phyloP scores from a whole-genome alignment of 192 early-diverging fungal genomes.

The Allomyces macrogynus region DNA sequence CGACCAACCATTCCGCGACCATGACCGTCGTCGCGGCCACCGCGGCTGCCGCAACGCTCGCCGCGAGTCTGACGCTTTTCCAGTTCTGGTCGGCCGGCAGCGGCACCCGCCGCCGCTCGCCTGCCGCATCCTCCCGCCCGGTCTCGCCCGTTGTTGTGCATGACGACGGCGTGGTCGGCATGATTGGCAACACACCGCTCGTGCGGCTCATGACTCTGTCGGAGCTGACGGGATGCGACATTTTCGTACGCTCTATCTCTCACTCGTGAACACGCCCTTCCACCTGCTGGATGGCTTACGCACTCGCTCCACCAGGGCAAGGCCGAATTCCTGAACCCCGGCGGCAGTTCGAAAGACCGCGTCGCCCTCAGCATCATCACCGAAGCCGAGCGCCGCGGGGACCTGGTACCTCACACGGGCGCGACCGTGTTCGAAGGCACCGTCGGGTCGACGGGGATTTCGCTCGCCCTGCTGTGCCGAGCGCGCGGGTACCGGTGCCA shows the following conservation, averaged over 20 bases:
- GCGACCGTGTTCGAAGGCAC: conserved; percentile 86
- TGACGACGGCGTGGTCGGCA: conserved; percentile 45
- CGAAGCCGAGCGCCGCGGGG: conserved; percentile 45
- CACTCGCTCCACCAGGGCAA: conserved; percentile 9
- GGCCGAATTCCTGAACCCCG: conserved; percentile 73
- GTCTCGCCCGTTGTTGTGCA: too few relatives aligned
- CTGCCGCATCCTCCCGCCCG: too few relatives aligned
- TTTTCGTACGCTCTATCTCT: conserved; percentile 19
- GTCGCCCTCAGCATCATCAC: conserved; percentile 72
- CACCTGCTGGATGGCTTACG: neutral
- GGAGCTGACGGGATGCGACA: conserved; percentile 69
- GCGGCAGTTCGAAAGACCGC: conserved; percentile 83
- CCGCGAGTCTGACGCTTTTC: too few relatives aligned
- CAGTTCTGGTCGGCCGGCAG: too few relatives aligned
- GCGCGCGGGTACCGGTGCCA: conserved; percentile 81
- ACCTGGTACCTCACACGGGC: conserved; percentile 48
- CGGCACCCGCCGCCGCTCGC: too few relatives aligned
- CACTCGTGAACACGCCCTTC: too few relatives aligned
- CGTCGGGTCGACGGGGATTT: conserved; percentile 87
- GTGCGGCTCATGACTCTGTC: conserved; percentile 67
- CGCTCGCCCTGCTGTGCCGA: conserved; percentile 70
- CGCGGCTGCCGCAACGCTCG: too few relatives aligned
- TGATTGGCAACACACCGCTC: conserved; percentile 85
- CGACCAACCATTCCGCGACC: too few relatives aligned
- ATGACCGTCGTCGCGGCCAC: too few relatives aligned